Base-by-base conservation (phyloP, 371 early-diverging fungal genomes). In the Funneliformis caledonium region DNA sequence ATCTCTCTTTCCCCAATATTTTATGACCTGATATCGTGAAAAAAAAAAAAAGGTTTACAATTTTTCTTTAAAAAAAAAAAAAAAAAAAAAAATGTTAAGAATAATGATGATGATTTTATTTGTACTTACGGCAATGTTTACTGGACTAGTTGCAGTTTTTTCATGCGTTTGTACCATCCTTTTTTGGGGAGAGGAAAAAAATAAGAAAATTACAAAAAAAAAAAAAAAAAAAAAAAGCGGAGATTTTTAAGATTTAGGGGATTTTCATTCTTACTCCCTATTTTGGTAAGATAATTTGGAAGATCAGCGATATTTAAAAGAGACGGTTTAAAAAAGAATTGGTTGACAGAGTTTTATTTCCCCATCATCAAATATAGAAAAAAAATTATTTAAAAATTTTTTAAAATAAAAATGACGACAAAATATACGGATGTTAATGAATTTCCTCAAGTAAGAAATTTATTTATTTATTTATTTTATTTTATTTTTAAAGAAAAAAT, bases 1-100 rank as follows among this genome's bases (percentile, higher is more conserved):
- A 85, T 96, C 94, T 81, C 97, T 92, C 89, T 98, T 98, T 80
- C 98, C 99, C 99, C 99, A 99, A 89, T 99, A 99, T 89, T 99
- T 99, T 88, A 99, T 93, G 22, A 78, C 78, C 73, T 73, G 14
- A 26, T 11, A 12, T 19, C 26, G n/a, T 26, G 26, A 26, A 26
- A 26, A 26, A 26, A 22, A n/a, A 22, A 4, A 5, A 1, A 16
- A 26, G 10, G 3, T 62, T 62, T 26, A 67, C 33, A 45, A 9
- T 7, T 45, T 45, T 31, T 14, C 5, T 9, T 26, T 26, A 26
- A 26, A 26, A 26, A 26, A 26, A 6, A 16, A 33, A 50, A 26
- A 48, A 2, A 81, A 8, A 68, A 33, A 59, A 61, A 14, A 11
- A 47, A 2, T 10, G 22, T n/a, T n/a, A 26, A 26, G 2, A 16